Evolutionary conservation across 164 flowering plant genomes (phyloP), one percentile per base, ranked within the genome.

Genomic region (Nymphaea colorata): DNA sequence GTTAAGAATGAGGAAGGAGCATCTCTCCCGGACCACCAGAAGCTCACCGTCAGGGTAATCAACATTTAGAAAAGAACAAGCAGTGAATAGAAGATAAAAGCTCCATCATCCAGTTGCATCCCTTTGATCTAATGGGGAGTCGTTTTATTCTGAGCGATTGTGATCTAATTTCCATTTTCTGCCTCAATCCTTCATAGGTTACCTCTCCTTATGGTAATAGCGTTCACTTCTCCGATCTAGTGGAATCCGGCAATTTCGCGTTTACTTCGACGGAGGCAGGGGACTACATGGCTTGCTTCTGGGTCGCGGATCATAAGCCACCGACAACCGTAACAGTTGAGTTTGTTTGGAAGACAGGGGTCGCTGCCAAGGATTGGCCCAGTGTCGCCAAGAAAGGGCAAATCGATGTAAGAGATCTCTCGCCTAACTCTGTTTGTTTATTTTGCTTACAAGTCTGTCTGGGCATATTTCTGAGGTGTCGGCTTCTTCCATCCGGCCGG

Each of bases 281-380:
- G 17, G 90, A 87, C 62, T 86, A 90, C 61, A 72, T 81, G 66
- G 69, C 85, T 55, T 90, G 97, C 73, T 84, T 88, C 71, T 84
- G 79, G 83, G 84, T 75, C 11, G 55, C 72, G 5, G 86, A 81
- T 4, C 85, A 80, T 68, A 79, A 79, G 70, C 87, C 87, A 4
- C 53, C 77, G 16, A 4, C 5, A 0, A 79, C 75, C 0, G 2
- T 87, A 16, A 65, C 87, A 0, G 59, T 90, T 63, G 94, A 90
- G 41, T 88, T 90, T 65, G 92, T 86, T 6, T 90, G 97, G 97
- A 86, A 69, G 72, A 83, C 82, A 42, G 97, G 97, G 36, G 80
- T 90, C 70, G 85, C 83, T 61, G 86, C 94, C 2, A 87, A 78
- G 75, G 97, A 86, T 64, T 91, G 97, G 94, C 66, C 88, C 4